phyloP scores from a whole-genome alignment of 768 basidiomycete genomes.

The Thelephora aurantiotincta region DNA sequence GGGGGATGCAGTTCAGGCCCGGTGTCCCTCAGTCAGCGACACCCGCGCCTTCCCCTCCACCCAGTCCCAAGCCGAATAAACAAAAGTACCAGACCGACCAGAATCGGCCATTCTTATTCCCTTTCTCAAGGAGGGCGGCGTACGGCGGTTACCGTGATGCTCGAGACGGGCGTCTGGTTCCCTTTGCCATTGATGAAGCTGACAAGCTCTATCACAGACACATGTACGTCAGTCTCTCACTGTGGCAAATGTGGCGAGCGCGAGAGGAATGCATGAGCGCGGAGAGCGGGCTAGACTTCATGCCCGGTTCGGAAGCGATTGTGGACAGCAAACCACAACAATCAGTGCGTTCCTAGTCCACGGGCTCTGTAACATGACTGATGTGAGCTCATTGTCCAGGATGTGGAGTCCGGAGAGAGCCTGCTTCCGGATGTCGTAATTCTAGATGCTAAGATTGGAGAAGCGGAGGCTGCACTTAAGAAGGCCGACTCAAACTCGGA shows the following conservation, averaged over 20 bases:
- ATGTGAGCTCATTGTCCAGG: conserved; percentile 20
- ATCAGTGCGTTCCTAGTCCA: conserved; percentile 20
- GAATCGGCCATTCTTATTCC: conserved; percentile 84
- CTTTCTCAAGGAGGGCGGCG: conserved; percentile 55
- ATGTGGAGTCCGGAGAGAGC: conserved; percentile 42
- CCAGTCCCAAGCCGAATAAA: conserved; percentile 86
- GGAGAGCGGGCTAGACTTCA: conserved; percentile 80
- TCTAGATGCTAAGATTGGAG: conserved; percentile 61
- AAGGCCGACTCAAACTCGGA: conserved; percentile 37
- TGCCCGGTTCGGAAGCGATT: conserved; percentile 54
- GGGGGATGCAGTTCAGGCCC: conserved; percentile 26
- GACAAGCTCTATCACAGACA: conserved; percentile 81
- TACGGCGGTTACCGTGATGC: conserved; percentile 35
- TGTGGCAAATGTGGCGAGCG: conserved; percentile 92
- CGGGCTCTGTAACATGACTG: conserved; percentile 14
- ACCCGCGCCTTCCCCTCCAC: conserved; percentile 81
- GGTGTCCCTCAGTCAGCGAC: conserved; percentile 57
- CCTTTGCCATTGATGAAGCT: conserved; percentile 93
- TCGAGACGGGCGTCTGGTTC: conserved; percentile 42
- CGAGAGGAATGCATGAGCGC: conserved; percentile 90
- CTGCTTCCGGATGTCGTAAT: conserved; percentile 54
- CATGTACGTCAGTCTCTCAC: conserved; percentile 77
- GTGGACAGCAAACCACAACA: conserved; percentile 26
- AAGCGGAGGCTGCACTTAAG: conserved; percentile 37
- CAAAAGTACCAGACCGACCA: conserved; percentile 99